phyloP scores from a whole-genome alignment of 345 rosid species.

The Microthlaspi erraticum region DNA sequence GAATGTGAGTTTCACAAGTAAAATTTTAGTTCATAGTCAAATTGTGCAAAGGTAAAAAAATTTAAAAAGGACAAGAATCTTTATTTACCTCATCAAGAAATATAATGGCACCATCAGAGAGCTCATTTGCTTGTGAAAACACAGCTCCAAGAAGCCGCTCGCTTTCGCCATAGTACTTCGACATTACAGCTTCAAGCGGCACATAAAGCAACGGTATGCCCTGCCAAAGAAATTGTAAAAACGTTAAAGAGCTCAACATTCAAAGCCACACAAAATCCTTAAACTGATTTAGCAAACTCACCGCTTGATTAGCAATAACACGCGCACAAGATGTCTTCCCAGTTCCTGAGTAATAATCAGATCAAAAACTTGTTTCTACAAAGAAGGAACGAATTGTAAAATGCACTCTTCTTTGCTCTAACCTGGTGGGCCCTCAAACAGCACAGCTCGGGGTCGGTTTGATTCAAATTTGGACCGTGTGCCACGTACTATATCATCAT shows the following conservation, averaged over 20 bases:
- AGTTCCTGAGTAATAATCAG: constrained; percentile 63
- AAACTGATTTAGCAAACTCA: constrained; percentile 45
- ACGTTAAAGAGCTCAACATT: neutral
- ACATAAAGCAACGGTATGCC: constrained; percentile 88
- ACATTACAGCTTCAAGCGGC: constrained; percentile 86
- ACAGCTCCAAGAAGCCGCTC: constrained; percentile 84
- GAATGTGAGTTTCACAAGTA: constrained; percentile 7
- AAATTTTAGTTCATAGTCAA: neutral
- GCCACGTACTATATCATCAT: constrained; percentile 91
- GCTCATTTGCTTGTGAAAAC: constrained; percentile 84
- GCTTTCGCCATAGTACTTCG: constrained; percentile 94
- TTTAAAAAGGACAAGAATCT: neutral
- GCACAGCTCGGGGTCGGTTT: constrained; percentile 92
- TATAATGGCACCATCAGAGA: constrained; percentile 79
- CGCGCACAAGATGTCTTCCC: constrained; percentile 98
- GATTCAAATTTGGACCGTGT: constrained; percentile 86
- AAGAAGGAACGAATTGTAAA: neutral
- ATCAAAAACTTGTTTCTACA: constrained; percentile 11
- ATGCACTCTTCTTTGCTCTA: constrained; percentile 14
- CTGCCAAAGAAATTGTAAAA: constrained; percentile 48
- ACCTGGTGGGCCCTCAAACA: constrained; percentile 99
- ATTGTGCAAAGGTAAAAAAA: neutral
- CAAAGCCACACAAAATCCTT: neutral
- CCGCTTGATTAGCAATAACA: constrained; percentile 88
- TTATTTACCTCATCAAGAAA: constrained; percentile 89